Evolutionary conservation across 805 yeast species (phyloP), one percentile per base, ranked within the genome.

Genomic region (Saccharomyces cerevisiae): DNA sequence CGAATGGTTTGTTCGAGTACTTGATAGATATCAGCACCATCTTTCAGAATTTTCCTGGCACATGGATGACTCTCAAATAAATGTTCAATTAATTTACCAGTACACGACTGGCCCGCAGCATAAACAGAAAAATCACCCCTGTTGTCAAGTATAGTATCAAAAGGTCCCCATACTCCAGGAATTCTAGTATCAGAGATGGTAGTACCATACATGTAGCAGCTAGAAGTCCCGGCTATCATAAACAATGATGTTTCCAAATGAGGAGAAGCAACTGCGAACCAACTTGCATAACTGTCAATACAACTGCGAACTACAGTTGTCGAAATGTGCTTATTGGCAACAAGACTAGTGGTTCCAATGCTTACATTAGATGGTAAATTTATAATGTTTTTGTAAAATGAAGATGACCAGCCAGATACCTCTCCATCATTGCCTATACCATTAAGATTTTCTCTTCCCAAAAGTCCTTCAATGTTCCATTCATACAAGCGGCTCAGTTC

Each of bases 121-220:
- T 76, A 81, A 1, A 80, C 70, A 24, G 61, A 57, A 22, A 61
- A 54, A 2, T 46, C 17, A 9, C 41, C 51, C 9, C 46, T 24
- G 11, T 41, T 43, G 27, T 63, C 61, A 1, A 74, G 53, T 4
- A 78, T 63, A 41, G 73, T 69, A 1, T 68, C 59, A 59, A 77
- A 82, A 0, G 86, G 87, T 0, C 87, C 86, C 87, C 87, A 82
- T 3, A 81, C 67, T 0, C 85, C 85, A 0, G 73, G 69, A 1
- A 72, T 59, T 2, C 61, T 55, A 1, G 43, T 48, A 2, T 29
- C 51, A 6, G 32, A 26, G 36, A n/a, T n/a, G 11, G 21, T 6
- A 0, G 55, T 29, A 0, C 72, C 70, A 11, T 70, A 59, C 13
- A 80, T 57, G 56, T 73, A 81, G 57, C 87, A 82, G 0, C 85